Conservation (phyloP, 495 filamentous ascomycete genomes). For the Rostrohypoxylon terebratum region DNA sequence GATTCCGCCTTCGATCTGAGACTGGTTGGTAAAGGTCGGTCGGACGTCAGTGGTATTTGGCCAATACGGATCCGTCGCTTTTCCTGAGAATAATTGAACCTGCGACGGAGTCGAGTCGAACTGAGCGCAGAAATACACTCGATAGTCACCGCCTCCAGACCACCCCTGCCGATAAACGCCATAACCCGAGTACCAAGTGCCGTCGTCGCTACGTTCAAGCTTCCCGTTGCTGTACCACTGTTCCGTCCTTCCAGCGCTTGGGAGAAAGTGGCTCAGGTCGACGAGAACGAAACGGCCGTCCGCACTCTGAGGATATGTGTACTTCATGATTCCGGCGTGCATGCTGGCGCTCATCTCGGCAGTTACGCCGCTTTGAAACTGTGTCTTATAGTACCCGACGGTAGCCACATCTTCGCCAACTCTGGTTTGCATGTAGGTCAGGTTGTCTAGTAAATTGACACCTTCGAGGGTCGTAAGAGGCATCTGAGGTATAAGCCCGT, state of each 20-base stretch:
- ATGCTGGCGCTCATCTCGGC: constrained; percentile 68
- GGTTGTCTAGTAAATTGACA: constrained; percentile 68
- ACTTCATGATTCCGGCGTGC: constrained; percentile 71
- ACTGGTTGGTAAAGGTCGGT: constrained; percentile 30
- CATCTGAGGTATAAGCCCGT: constrained; percentile 74
- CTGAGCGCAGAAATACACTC: constrained; percentile 73
- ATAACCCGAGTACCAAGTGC: constrained; percentile 49
- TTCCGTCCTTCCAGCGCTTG: constrained; percentile 65
- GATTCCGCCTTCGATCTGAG: constrained; percentile 27
- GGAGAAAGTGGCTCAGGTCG: constrained; percentile 74
- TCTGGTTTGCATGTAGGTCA: constrained; percentile 59
- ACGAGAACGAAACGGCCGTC: constrained; percentile 66
- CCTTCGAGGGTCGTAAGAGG: constrained; percentile 59
- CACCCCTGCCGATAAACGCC: constrained; percentile 68
- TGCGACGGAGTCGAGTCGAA: constrained; percentile 60
- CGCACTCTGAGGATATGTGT: constrained; percentile 63
- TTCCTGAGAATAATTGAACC: constrained; percentile 60
- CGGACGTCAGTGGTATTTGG: constrained; percentile 24
- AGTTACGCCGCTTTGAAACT: constrained; percentile 62
- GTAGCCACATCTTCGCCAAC: constrained; percentile 61
- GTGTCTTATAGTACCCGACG: constrained; percentile 71
- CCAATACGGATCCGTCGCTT: constrained; percentile 46
- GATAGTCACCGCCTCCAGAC: constrained; percentile 57
- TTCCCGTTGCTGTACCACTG: constrained; percentile 66
- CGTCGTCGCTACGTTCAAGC: constrained; percentile 65